Conservation (phyloP, 768 basidiomycete genomes). For the Mrakia frigida region DNA sequence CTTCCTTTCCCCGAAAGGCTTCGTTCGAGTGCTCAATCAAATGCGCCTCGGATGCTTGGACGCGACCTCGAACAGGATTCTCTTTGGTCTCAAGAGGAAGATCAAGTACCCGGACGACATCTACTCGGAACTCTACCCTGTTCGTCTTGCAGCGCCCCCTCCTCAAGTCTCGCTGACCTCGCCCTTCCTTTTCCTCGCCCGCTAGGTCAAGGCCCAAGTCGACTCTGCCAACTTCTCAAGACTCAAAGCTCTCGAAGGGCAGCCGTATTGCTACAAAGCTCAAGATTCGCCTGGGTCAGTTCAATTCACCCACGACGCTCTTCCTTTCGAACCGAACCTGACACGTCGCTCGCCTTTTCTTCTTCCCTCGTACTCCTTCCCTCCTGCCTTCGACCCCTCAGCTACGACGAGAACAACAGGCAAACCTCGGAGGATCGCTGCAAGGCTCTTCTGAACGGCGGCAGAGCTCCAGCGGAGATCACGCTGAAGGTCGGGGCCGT, state of each 20-base stretch:
- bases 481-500: slow-evolving; percentile 20
- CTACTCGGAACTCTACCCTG: slow-evolving; percentile 21
- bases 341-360: neutral
- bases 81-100: slow-evolving; percentile 11
- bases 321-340: neutral
- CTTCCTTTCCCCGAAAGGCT: no score
- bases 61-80: slow-evolving; percentile 6
- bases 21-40: slow-evolving; percentile 20
- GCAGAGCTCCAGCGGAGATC: neutral
- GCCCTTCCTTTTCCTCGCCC: neutral
- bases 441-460: neutral
- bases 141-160: neutral
- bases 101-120: slow-evolving; percentile 21
- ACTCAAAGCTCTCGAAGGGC: neutral
- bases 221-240: slow-evolving; percentile 10
- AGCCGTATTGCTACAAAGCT: slow-evolving; percentile 1
- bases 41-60: slow-evolving; percentile 2
- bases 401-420: neutral
- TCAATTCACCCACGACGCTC: neutral
- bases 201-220: slow-evolving; percentile 8
- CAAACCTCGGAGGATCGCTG: neutral
- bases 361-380: neutral
- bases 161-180: neutral
- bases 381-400: neutral
- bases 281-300: slow-evolving; percentile 12